phyloP scores from a whole-genome alignment of 495 filamentous ascomycete genomes.

The Penicillium samsonianum region DNA sequence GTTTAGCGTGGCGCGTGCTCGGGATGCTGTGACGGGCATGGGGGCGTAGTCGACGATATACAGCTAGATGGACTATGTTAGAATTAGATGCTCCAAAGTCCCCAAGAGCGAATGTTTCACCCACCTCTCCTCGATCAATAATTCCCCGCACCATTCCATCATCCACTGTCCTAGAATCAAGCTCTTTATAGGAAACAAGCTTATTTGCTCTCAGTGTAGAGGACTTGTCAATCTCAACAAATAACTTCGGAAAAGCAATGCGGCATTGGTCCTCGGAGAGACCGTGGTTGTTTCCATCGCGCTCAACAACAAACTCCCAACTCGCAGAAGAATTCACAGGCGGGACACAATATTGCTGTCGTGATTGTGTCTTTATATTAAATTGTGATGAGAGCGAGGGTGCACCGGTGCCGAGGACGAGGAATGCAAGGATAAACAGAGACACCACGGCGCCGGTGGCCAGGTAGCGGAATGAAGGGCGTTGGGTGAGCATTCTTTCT shows the following conservation, averaged over 20 bases:
- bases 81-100: neutral
- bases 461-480: constrained; percentile 37
- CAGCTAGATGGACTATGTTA: constrained; percentile 27
- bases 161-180: constrained; percentile 32
- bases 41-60: constrained; percentile 42
- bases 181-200: constrained; percentile 34
- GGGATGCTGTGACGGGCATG: constrained; percentile 36
- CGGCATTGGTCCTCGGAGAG: constrained; percentile 45
- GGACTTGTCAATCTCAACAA: constrained; percentile 45
- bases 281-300: constrained; percentile 42
- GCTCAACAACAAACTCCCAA: constrained; percentile 38
- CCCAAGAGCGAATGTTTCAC: constrained; percentile 6
- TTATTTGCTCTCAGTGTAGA: constrained; percentile 20
- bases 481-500: constrained; percentile 28
- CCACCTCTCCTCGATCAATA: constrained; percentile 44
- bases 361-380: constrained; percentile 22
- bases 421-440: constrained; percentile 35
- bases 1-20: constrained; percentile 43
- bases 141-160: constrained; percentile 45
- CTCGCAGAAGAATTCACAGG: constrained; percentile 11
- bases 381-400: constrained; percentile 26
- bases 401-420: constrained; percentile 23
- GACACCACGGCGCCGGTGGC: constrained; percentile 34
- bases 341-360: constrained; percentile 3
- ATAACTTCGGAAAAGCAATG: constrained; percentile 48